Conservation (phyloP, 2,329 filamentous ascomycete genomes). For the Colletotrichum echinochloae region DNA sequence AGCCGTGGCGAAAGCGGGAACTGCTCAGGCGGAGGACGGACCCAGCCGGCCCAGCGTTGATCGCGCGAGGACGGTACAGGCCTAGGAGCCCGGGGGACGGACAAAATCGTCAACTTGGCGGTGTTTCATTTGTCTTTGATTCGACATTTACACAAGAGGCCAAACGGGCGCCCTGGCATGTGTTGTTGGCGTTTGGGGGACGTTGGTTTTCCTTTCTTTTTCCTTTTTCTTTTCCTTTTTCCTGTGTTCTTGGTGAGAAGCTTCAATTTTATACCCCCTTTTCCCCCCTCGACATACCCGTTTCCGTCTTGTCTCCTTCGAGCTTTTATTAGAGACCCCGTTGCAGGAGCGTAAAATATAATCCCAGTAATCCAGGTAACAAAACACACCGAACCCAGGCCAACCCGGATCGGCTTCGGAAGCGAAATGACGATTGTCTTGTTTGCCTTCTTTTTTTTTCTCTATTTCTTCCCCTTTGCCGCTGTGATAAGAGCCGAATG, state of each 20-base stretch:
- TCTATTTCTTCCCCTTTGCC: too few species aligned
- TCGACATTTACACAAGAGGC: not conserved
- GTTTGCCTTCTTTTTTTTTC: too few species aligned
- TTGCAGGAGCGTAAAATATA: not conserved
- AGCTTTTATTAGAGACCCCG: not conserved
- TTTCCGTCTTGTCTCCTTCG: not conserved
- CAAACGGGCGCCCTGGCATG: slow-evolving; percentile 1
- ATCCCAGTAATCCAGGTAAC: not conserved
- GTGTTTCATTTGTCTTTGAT: slow-evolving; percentile 14
- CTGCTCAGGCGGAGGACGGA: not conserved
- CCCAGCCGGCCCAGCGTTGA: slow-evolving; percentile 24
- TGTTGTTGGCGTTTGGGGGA: slow-evolving; percentile 17
- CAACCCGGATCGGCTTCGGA: not conserved
- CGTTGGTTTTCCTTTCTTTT: too few species aligned
- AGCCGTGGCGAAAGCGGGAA: not conserved
- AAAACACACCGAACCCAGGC: not conserved
- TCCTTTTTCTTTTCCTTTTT: too few species aligned
- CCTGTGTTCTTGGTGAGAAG: not conserved
- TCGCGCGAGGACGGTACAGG: slow-evolving; percentile 14
- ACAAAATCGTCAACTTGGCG: not conserved
- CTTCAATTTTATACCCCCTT: slow-evolving; percentile 30
- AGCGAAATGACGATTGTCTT: not conserved
- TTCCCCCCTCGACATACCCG: not conserved
- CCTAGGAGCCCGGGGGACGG: slow-evolving; percentile 3
- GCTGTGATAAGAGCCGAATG: not conserved